Percentiles rank a stretch among this genome's conserved stretches.
These are phyloP conservation scores for Phaeosphaeriaceae sp. DNA, from an alignment of 2,329 filamentous ascomycete species.

Conservation along the genomic window DNA sequence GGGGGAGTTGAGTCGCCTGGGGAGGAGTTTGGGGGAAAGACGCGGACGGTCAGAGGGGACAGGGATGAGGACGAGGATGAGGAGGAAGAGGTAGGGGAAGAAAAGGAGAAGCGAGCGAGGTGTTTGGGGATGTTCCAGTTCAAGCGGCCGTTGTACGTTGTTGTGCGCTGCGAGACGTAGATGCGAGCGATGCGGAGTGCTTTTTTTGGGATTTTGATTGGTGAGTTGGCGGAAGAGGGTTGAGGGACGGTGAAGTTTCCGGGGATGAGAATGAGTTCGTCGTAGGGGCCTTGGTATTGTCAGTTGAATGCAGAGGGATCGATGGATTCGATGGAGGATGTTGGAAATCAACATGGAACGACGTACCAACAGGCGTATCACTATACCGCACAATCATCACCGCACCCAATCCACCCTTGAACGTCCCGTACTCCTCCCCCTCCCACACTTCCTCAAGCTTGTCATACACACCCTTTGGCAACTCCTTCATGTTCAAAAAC, in stretches of 20 bases:
- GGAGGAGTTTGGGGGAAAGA: conserved; percentile 31
- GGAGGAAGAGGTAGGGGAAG: conserved; percentile 23
- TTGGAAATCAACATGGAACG: too few species aligned
- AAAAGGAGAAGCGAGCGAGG: conserved; percentile 43
- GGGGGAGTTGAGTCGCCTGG: conserved; percentile 29
- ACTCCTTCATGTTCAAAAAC: conserved; percentile 26
- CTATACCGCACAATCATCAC: conserved; percentile 39
- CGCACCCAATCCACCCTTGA: conserved; percentile 35
- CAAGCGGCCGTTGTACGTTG: conserved; percentile 40
- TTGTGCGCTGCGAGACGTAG: conserved; percentile 44
- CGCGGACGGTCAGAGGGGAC: conserved; percentile 27
- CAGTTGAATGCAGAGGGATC: background rate
- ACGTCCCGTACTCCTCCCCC: conserved; percentile 23
- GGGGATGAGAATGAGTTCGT: conserved; percentile 42
- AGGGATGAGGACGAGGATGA: conserved; percentile 19
- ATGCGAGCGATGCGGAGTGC: conserved; percentile 39
- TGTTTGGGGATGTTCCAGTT: conserved; percentile 48
- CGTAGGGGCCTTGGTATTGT: conserved; percentile 31
- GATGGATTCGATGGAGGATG: too few species aligned
- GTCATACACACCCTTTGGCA: conserved; percentile 37
- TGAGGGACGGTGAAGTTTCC: conserved; percentile 37
- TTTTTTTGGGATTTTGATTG: conserved; percentile 33
- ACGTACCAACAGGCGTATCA: conserved; percentile 43
- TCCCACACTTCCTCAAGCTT: conserved; percentile 27
- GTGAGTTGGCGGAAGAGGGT: conserved; percentile 3